These are phyloP conservation scores for Globisporangium barbulae DNA, from an alignment of 352 stramenopile species.

Conservation along the genomic window DNA sequence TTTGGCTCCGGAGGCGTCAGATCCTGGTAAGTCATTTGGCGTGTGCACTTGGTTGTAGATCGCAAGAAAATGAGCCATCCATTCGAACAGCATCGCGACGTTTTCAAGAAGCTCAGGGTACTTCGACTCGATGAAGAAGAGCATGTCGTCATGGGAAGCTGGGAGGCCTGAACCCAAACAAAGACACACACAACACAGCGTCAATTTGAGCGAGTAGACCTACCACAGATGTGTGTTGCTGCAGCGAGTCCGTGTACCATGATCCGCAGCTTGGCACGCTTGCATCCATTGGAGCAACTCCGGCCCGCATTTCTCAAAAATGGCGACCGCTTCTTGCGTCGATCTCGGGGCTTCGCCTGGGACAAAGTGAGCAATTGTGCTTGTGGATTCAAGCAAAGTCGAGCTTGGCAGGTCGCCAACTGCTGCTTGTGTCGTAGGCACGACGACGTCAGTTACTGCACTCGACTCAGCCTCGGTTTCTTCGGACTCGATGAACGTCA, in stretches of 20 bases:
- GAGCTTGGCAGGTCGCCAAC: neutral
- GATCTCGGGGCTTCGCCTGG: neutral
- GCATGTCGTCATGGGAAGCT: conserved; percentile 46
- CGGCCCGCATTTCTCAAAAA: conserved; percentile 39
- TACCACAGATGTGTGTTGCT: neutral
- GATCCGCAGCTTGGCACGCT: conserved; percentile 29
- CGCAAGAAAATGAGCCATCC: conserved; percentile 44
- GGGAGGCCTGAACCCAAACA: conserved; percentile 6
- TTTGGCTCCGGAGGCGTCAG: neutral
- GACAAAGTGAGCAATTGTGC: neutral
- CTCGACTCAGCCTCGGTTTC: neutral
- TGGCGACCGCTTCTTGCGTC: neutral
- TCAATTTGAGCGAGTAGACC: neutral
- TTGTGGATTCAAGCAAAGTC: neutral
- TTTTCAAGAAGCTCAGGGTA: conserved; percentile 56
- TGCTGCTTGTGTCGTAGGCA: neutral
- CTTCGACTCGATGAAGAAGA: conserved; percentile 64
- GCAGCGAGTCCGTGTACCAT: conserved; percentile 3
- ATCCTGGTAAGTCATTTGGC: conserved; percentile 16
- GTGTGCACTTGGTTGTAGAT: conserved; percentile 31
- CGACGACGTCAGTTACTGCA: neutral
- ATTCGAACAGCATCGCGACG: conserved; percentile 49
- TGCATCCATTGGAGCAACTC: conserved; percentile 56
- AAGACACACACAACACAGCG: neutral
- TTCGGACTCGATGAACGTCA: neutral